Conservation (phyloP, 2,329 filamentous ascomycete species). For the Clonostachys chloroleuca region DNA sequence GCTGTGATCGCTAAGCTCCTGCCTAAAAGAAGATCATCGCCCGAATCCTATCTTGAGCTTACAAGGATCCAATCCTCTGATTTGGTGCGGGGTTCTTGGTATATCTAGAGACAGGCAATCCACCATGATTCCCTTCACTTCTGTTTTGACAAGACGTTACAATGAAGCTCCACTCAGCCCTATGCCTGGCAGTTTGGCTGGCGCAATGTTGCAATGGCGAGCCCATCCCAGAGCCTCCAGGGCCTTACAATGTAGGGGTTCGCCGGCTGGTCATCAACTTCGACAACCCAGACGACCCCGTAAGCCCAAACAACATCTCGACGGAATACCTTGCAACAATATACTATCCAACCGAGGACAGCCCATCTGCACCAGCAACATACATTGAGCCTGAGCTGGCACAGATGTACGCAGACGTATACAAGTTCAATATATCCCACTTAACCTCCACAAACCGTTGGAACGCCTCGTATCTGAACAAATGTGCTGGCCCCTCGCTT, state of each 20-base stretch:
- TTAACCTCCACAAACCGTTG: slow-evolving; percentile 4
- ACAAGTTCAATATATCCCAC: slow-evolving; percentile 5
- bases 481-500: slow-evolving; percentile 3
- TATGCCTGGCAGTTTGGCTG: too few relatives aligned
- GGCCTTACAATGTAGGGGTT: slow-evolving; percentile 4
- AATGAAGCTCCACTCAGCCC: too few relatives aligned
- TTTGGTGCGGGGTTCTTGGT: too few relatives aligned
- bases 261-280: slow-evolving; percentile 3
- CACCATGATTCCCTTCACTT: too few relatives aligned
- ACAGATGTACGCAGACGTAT: slow-evolving; percentile 1
- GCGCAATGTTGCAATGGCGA: not conserved
- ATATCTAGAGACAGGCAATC: too few relatives aligned
- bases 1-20: too few relatives aligned
- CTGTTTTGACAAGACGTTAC: too few relatives aligned
- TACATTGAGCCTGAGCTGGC: slow-evolving; percentile 7
- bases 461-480: slow-evolving; percentile 3
- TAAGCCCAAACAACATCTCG: slow-evolving; percentile 2
- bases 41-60: too few relatives aligned
- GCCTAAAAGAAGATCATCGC: too few relatives aligned
- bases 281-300: slow-evolving; percentile 1
- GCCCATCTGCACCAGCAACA: not conserved
- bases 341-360: slow-evolving; percentile 7
- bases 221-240: not conserved
- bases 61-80: too few relatives aligned
- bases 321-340: slow-evolving; percentile 6